phyloP scores from a whole-genome alignment of 2,329 filamentous ascomycete species.

The Aureobasidium uvarum region DNA sequence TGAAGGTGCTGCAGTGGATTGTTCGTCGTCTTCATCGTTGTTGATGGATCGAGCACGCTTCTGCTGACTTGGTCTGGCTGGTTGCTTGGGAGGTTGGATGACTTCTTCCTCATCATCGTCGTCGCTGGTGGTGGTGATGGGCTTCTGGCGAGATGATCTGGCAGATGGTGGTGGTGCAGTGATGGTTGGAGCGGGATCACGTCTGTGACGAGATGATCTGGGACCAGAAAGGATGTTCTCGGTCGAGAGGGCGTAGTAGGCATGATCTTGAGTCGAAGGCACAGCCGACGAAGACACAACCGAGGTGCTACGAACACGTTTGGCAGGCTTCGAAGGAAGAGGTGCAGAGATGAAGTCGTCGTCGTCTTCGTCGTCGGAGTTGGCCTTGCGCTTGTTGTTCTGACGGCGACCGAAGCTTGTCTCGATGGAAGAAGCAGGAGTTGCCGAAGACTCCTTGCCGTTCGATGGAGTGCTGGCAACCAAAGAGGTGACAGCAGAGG shows the following conservation, averaged over 20 bases:
- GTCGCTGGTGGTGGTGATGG: background rate
- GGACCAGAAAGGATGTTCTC: conserved; percentile 3
- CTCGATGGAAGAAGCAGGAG: background rate
- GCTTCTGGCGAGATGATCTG: background rate
- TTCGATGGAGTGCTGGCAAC: background rate
- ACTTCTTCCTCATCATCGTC: conserved; percentile 8
- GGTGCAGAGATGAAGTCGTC: background rate
- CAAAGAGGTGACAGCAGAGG: conserved; percentile 3
- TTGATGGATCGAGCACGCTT: background rate
- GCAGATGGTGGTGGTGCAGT: background rate
- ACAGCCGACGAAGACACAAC: background rate
- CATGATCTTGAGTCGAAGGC: conserved; percentile 14
- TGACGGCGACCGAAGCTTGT: background rate
- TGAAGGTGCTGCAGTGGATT: background rate
- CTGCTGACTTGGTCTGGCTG: background rate
- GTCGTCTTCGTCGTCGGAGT: background rate
- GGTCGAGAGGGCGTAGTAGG: conserved; percentile 15
- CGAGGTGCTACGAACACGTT: conserved; percentile 1
- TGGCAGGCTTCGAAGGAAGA: background rate
- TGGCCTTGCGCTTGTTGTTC: background rate
- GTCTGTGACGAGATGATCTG: background rate
- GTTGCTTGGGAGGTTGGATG: background rate
- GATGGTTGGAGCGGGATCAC: too few species aligned
- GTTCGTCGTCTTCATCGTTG: background rate
- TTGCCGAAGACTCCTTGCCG: background rate